Base-by-base conservation (phyloP, 2,329 filamentous ascomycete genomes). In the Salinomyces thailandicus region DNA sequence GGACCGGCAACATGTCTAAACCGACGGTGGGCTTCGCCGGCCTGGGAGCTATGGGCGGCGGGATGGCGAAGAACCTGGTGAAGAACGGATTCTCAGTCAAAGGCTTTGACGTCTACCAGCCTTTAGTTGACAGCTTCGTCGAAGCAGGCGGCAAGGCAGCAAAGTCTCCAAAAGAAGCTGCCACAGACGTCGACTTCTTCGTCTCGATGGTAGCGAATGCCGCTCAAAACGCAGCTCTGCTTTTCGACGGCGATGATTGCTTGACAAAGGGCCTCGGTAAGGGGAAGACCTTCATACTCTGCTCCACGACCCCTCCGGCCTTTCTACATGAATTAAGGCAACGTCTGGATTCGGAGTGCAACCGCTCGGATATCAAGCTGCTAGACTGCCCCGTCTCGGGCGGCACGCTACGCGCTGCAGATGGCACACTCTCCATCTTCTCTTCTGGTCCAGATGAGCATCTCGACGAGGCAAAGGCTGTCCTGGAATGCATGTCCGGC, bases 31-130 rank as follows among this genome's bases (percentile, higher is more conserved):
- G 47, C 29, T 84, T 85, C 60, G 77, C 81, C 45, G 81, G 81
- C 65, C 77, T 86, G 3, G 81, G 81, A 38, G 81, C 81, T 60
- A 85, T 85, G 81, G 81, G 81, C 54, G 81, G 84, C 57, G 81
- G 81, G 54, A 85, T 86, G 81, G 81, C 81, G 45, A 81, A 74
- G 41, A 72, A 85, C 54, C 72, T 86, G 31, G 66, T 85, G 50
- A 75, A 76, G 47, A 62, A 72, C 45, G 78, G 78, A 39, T 82
- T 79, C 58, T 42, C 63, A 17, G 79, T 85, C 16, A 78, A 73
- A 15, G 81, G 81, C 38, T 85, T 77, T 55, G 81, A 86, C 52
- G 72, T 85, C 27, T 84, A 73, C 62, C 63, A 64, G 2, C 76
- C 79, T 5, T 77, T 79, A 0, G 68, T 85, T 20, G 72, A 80